These are phyloP conservation scores for Saposhnikovia divaricata DNA, from an alignment of 129 eudicot genomes.

Conservation along the genomic window DNA sequence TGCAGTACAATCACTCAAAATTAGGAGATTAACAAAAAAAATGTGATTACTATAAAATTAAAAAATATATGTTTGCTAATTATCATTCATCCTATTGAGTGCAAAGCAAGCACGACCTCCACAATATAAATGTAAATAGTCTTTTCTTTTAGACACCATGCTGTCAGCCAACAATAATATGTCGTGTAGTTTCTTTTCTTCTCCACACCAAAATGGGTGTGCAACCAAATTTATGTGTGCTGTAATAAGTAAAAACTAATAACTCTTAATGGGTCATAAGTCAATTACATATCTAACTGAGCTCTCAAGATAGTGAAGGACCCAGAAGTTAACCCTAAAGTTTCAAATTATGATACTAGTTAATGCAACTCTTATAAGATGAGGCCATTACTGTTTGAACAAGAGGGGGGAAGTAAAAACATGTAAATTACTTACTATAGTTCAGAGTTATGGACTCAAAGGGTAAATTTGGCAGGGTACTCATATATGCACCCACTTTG, in stretches of 20 bases:
- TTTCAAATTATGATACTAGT: neutral
- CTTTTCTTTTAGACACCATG: neutral
- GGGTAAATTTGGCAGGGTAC: neutral
- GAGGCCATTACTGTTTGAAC: neutral
- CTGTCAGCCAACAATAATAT: neutral
- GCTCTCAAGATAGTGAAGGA: neutral
- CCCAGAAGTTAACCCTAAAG: neutral
- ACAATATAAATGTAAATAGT: neutral
- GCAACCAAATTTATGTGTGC: neutral
- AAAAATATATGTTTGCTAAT: neutral
- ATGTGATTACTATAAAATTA: neutral
- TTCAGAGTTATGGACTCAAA: neutral
- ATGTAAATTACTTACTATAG: neutral
- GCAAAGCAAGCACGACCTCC: neutral
- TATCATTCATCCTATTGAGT: neutral
- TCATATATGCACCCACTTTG: neutral
- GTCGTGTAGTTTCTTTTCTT: neutral
- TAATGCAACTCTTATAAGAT: neutral
- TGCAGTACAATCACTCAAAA: neutral
- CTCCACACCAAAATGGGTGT: neutral
- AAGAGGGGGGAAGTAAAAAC: neutral
- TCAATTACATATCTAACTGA: neutral
- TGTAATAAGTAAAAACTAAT: neutral
- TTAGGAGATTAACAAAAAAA: neutral
- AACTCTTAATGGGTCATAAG: neutral